Evolutionary conservation across 257 asterid species (phyloP).

Genomic region (Petunia secreta): DNA sequence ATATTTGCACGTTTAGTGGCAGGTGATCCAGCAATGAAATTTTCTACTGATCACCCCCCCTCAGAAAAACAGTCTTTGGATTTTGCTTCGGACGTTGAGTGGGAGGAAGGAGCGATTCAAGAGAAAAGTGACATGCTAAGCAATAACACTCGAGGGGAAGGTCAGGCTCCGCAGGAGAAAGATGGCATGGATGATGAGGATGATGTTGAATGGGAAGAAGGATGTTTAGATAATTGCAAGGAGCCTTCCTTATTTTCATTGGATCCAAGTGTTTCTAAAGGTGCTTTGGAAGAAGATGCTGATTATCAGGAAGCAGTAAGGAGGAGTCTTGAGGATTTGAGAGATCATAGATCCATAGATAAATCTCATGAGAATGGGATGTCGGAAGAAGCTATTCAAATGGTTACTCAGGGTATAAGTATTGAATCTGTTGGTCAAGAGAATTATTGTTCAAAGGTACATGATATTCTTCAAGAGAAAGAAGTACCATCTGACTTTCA

Average conservation of each 20-base stretch:
- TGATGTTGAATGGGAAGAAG: slow-evolving; percentile 92
- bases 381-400: slow-evolving; percentile 35
- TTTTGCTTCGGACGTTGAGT: slow-evolving; percentile 62
- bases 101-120: slow-evolving; percentile 72
- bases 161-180: slow-evolving; percentile 33
- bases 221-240: slow-evolving; percentile 47
- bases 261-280: slow-evolving; percentile 51
- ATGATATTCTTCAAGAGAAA: slow-evolving; percentile 32
- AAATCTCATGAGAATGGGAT: slow-evolving; percentile 35
- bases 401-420: slow-evolving; percentile 28
- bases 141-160: slow-evolving; percentile 28
- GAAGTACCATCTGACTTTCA: slow-evolving; percentile 29
- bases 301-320: slow-evolving; percentile 75
- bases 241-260: slow-evolving; percentile 40
- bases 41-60: slow-evolving; percentile 47
- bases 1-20: slow-evolving; percentile 75
- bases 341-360: slow-evolving; percentile 33
- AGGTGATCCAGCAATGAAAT: slow-evolving; percentile 54
- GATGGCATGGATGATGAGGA: slow-evolving; percentile 51
- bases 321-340: slow-evolving; percentile 66
- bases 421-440: slow-evolving; percentile 35
- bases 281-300: slow-evolving; percentile 69
- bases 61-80: slow-evolving; percentile 40
- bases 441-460: slow-evolving; percentile 33
- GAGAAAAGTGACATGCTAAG: slow-evolving; percentile 32